Percentiles rank a stretch among this genome's conserved stretches.
These are phyloP conservation scores for Dunaliella primolecta DNA, from an alignment of 139 green algal species.

Conservation along the genomic window DNA sequence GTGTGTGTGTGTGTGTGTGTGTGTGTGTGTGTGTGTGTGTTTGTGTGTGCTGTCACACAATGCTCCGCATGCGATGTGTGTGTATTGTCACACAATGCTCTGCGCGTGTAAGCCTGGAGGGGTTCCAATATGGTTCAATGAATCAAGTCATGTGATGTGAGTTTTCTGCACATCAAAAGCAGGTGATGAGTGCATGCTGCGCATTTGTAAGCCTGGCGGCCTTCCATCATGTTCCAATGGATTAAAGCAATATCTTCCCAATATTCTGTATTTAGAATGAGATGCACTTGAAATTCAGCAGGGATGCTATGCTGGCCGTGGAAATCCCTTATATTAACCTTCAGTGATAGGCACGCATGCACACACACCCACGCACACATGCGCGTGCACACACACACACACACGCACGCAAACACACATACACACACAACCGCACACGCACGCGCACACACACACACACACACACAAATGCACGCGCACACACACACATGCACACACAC, in stretches of 20 bases:
- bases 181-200: not conserved
- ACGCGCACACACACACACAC: too few relatives aligned
- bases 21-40: too few relatives aligned
- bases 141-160: too few relatives aligned
- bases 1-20: too few relatives aligned
- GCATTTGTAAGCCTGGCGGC: too few relatives aligned
- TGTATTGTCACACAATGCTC: too few relatives aligned
- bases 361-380: not conserved
- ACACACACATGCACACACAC: too few relatives aligned
- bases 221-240: not conserved
- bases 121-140: too few relatives aligned
- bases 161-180: not conserved
- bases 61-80: too few relatives aligned
- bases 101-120: too few relatives aligned
- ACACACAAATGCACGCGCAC: too few relatives aligned
- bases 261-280: not conserved
- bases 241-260: not conserved
- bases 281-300: not conserved
- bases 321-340: not conserved
- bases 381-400: not conserved
- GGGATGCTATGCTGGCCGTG: not conserved
- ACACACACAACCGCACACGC: not conserved
- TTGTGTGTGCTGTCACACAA: too few relatives aligned
- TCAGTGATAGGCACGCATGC: not conserved
- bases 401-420: not conserved